A percentile compares a stretch with the other conserved stretches of the same genome.
These are phyloP conservation scores for Drechslerella coelobrocha DNA, from an alignment of 2,329 filamentous ascomycete species.

Conservation along the genomic window DNA sequence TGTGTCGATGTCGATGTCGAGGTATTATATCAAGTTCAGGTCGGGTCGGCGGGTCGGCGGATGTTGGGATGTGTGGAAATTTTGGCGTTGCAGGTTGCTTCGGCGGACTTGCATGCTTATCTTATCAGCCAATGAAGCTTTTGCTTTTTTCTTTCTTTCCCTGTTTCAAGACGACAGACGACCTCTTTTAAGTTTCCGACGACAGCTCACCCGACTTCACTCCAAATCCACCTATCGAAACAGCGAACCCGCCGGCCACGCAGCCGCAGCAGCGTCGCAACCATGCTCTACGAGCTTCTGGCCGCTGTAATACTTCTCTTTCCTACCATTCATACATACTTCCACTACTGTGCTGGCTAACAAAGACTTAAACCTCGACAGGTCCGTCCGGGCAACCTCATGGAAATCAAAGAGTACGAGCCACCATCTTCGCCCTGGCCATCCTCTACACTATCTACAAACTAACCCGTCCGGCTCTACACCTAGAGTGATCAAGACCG, in stretches of 20 bases:
- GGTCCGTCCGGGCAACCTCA: conserved; percentile 89
- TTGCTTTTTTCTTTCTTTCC: conserved; percentile 18
- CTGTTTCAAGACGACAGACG: neutral
- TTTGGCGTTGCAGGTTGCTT: conserved; percentile 34
- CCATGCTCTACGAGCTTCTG: conserved; percentile 97
- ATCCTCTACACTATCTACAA: neutral
- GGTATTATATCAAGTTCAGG: neutral
- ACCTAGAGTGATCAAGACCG: conserved; percentile 80
- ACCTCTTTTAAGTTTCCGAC: neutral
- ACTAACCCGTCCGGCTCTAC: neutral
- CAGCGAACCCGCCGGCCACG: neutral
- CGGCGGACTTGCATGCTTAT: conserved; percentile 12
- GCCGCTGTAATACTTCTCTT: conserved; percentile 74
- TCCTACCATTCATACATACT: conserved; percentile 2
- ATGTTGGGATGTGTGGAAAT: conserved; percentile 34
- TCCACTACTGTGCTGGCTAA: conserved; percentile 24
- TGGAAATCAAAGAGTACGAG: conserved; percentile 89
- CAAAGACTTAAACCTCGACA: conserved; percentile 58
- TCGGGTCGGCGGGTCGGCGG: neutral
- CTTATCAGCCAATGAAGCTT: conserved; percentile 23
- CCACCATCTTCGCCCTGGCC: conserved; percentile 41
- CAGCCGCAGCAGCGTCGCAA: conserved; percentile 54
- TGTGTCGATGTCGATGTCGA: conserved; percentile 9
- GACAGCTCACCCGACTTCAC: neutral
- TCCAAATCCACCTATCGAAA: neutral